Evolutionary conservation across 164 flowering plant species (phyloP), one percentile per base, ranked within the genome.

Genomic region (Tetracentron sinense): DNA sequence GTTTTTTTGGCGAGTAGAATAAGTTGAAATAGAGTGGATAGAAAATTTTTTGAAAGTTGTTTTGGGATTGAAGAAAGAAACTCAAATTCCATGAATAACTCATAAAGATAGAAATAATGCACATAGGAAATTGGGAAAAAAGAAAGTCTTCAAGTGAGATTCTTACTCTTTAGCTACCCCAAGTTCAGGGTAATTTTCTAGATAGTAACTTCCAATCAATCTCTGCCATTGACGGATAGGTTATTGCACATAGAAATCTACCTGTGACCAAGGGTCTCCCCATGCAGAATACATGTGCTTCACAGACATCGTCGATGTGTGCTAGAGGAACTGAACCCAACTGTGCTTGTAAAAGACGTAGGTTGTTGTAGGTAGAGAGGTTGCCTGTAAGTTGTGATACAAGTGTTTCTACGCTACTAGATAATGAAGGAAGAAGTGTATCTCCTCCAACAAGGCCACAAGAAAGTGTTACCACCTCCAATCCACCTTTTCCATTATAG

Each of bases 211-310:
- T 11, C 65, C 68, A 10, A 77, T 73, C 5, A n/a, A n/a, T n/a
- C n/a, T 77, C 72, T 22, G 23, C 48, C 0, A 56, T 35, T 11
- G 66, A 26, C 0, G 61, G 28, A 30, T 31, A 77, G 0, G 15
- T 63, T 22, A 33, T 33, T 21, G 80, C 68, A 49, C 73, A 74
- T 27, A 77, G 48, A 61, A 49, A 74, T 59, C 80, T 57, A 4
- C 75, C 88, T 20, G n/a, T 33, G 12, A 80, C 47, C 0, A 77
- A 74, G n/a, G 75, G 54, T 26, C 74, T 58, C 60, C 78, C 78
- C 69, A 82, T 75, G 68, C 79, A 80, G 68, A 80, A 83, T 12
- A 83, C 49, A 35, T 72, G 86, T 0, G 90, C 88, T 48, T 79
- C 80, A 22, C 72, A 63, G 0, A 69, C 81, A 66, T 86, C 91